Percentiles rank a stretch among this genome's conserved stretches.
Conservation (phyloP, 177 flowering plant species). For the Vitis hybrid region DNA sequence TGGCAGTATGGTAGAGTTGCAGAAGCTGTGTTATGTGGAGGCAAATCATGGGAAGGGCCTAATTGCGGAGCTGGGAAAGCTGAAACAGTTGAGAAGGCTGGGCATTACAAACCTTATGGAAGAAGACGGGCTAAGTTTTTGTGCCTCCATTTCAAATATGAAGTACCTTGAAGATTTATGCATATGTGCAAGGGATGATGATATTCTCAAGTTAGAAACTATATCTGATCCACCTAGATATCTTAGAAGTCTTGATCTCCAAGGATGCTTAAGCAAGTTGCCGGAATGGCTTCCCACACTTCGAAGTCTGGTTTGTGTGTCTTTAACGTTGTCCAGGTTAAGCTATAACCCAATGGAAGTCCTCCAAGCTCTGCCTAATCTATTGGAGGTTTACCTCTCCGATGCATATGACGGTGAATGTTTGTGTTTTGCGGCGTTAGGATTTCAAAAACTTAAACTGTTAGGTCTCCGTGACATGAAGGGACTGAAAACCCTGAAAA, state of each 20-base stretch:
- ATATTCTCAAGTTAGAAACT: not conserved
- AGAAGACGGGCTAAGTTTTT: not conserved
- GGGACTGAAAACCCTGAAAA: not conserved
- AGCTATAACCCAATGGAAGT: slow-evolving; percentile 1
- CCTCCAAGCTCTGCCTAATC: slow-evolving; percentile 6
- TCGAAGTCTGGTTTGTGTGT: not conserved
- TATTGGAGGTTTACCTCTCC: not conserved
- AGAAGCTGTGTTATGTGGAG: too few relatives aligned
- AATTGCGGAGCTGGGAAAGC: not conserved
- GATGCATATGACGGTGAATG: slow-evolving; percentile 5
- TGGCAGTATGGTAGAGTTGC: too few relatives aligned
- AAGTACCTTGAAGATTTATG: not conserved
- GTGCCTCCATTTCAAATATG: slow-evolving; percentile 10
- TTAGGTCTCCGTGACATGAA: not conserved
- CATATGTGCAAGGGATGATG: not conserved
- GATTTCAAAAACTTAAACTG: slow-evolving; percentile 3
- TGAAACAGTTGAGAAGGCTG: slow-evolving; percentile 16
- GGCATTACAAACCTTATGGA: not conserved
- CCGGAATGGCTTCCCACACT: too few relatives aligned
- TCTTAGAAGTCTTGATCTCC: not conserved
- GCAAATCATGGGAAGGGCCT: too few relatives aligned
- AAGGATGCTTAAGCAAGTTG: too few relatives aligned
- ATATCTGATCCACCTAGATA: not conserved
- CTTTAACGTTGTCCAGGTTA: not conserved
- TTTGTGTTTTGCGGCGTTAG: not conserved